Conservation (phyloP, 2,329 filamentous ascomycete genomes). For the Trichoderma aggressivum region DNA sequence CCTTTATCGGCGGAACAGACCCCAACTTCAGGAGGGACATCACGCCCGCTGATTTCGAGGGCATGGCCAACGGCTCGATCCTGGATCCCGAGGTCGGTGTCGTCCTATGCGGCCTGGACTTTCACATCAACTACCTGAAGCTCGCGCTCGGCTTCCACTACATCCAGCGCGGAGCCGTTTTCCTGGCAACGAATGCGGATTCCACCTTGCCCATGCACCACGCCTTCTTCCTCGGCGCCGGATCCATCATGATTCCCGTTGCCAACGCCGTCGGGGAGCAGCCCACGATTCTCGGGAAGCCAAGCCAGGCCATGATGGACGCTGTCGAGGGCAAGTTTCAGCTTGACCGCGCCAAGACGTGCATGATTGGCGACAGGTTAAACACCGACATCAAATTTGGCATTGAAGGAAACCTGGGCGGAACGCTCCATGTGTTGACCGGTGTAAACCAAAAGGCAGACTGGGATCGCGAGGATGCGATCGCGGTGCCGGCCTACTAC, state of each 20-base stretch:
- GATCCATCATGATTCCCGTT: constrained; percentile 74
- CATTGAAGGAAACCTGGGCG: constrained; percentile 83
- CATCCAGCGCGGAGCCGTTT: constrained; percentile 73
- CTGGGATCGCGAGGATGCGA: constrained; percentile 65
- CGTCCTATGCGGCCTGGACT: constrained; percentile 87
- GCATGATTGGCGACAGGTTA: constrained; percentile 92
- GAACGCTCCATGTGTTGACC: constrained; percentile 85
- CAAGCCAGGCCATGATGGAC: constrained; percentile 99
- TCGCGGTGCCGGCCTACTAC: constrained; percentile 75
- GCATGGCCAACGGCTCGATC: constrained; percentile 68
- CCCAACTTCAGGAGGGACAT: constrained; percentile 73
- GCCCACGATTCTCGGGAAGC: constrained; percentile 83
- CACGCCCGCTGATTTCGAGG: constrained; percentile 72
- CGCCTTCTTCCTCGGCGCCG: constrained; percentile 86
- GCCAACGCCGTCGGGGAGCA: constrained; percentile 66
- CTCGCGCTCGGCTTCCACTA: constrained; percentile 82
- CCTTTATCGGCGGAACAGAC: constrained; percentile 85
- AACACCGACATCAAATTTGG: constrained; percentile 98
- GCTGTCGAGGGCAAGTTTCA: constrained; percentile 94
- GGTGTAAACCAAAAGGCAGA: constrained; percentile 85
- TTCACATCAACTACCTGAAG: constrained; percentile 95
- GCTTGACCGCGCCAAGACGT: constrained; percentile 77
- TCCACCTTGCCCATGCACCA: constrained; percentile 81
- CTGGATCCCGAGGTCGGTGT: constrained; percentile 87
- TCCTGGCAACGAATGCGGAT: constrained; percentile 91